These are phyloP conservation scores for Mortierella sp. DNA, from an alignment of 371 early-diverging fungal genomes.

Conservation along the genomic window DNA sequence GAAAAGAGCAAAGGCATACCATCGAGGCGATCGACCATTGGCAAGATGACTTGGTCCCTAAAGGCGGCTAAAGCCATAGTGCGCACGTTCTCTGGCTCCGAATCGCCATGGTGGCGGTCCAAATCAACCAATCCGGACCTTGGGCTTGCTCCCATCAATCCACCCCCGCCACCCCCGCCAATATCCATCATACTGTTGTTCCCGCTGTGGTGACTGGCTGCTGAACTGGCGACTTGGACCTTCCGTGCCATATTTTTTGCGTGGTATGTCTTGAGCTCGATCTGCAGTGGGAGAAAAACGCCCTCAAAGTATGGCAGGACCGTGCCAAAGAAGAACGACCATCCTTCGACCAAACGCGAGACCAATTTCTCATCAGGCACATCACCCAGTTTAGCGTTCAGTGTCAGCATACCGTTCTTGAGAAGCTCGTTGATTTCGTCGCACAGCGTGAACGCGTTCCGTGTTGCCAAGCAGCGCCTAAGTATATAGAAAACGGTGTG, in stretches of 20 bases:
- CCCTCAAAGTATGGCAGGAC: conserved; percentile 90
- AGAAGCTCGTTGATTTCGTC: conserved; percentile 75
- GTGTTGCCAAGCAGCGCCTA: conserved; percentile 74
- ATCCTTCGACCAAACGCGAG: conserved; percentile 82
- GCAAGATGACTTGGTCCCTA: conserved; percentile 78
- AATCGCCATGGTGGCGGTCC: conserved; percentile 35
- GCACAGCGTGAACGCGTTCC: conserved; percentile 62
- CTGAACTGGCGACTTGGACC: conserved; percentile 11
- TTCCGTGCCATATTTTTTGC: conserved; percentile 30
- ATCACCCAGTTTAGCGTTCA: conserved; percentile 79
- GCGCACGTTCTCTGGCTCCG: conserved; percentile 67
- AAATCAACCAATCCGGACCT: conserved; percentile 16
- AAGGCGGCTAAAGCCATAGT: conserved; percentile 78
- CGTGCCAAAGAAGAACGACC: conserved; percentile 89
- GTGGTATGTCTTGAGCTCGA: conserved; percentile 58
- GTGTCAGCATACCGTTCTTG: conserved; percentile 78
- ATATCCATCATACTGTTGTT: conserved; percentile 5
- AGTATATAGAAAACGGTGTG: neutral
- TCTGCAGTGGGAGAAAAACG: conserved; percentile 84
- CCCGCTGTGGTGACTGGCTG: conserved; percentile 14
- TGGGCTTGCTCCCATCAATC: conserved; percentile 26
- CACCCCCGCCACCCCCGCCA: neutral
- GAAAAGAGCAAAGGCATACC: conserved; percentile 59
- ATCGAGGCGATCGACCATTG: conserved; percentile 76
- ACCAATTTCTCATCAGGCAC: conserved; percentile 81